These are phyloP conservation scores for Penicillium desertorum DNA, from an alignment of 495 filamentous ascomycete genomes.

Conservation along the genomic window DNA sequence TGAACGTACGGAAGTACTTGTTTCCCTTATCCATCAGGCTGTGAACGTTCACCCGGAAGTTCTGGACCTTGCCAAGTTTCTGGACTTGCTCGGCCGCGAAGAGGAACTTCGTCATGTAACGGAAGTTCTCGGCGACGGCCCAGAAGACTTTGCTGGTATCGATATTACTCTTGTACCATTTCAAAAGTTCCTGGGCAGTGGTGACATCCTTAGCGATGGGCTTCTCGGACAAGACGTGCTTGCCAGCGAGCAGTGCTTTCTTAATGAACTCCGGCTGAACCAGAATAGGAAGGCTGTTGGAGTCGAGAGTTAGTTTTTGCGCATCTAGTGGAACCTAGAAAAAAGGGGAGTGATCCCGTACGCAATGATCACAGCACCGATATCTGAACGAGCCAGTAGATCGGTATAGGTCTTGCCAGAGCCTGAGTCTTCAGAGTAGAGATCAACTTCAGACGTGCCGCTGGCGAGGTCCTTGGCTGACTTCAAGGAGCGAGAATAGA, in stretches of 20 bases:
- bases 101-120: slow-evolving; percentile 59
- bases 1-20: slow-evolving; percentile 55
- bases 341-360: slow-evolving; percentile 27
- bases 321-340: background rate
- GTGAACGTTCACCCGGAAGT: slow-evolving; percentile 59
- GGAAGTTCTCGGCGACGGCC: slow-evolving; percentile 75
- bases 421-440: slow-evolving; percentile 63
- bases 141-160: slow-evolving; percentile 51
- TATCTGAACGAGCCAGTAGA: slow-evolving; percentile 63
- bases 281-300: slow-evolving; percentile 42
- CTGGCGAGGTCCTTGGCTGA: slow-evolving; percentile 47
- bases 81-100: slow-evolving; percentile 57
- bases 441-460: slow-evolving; percentile 44
- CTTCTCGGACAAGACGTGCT: slow-evolving; percentile 85
- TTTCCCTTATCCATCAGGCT: slow-evolving; percentile 53
- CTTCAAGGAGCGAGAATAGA: slow-evolving; percentile 61
- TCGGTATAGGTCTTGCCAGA: slow-evolving; percentile 53
- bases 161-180: slow-evolving; percentile 57
- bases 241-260: slow-evolving; percentile 61
- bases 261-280: slow-evolving; percentile 41
- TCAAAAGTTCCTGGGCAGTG: slow-evolving; percentile 59
- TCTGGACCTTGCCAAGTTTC: slow-evolving; percentile 61
- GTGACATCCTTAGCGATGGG: slow-evolving; percentile 69
- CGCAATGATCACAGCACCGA: slow-evolving; percentile 68
- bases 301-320: slow-evolving; percentile 19